phyloP scores from a whole-genome alignment of 108 stramenopile genomes.

The Phaeodactylum tricornutum region DNA sequence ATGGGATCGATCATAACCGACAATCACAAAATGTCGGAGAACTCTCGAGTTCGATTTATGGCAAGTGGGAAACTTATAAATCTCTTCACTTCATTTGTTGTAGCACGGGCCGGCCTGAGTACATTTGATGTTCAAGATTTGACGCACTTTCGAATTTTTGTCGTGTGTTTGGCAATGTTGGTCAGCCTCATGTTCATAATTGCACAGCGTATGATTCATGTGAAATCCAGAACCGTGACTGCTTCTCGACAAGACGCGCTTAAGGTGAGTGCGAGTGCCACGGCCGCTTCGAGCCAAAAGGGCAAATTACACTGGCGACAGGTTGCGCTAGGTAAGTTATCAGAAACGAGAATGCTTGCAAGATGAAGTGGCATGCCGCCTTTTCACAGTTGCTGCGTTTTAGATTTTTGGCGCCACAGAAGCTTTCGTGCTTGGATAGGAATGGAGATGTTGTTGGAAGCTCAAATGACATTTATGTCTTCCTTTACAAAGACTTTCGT shows the following conservation, averaged over 20 bases:
- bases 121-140: conserved; percentile 19
- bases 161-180: conserved; percentile 5
- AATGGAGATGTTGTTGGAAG: conserved; percentile 29
- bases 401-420: conserved; percentile 12
- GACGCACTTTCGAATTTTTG: conserved; percentile 12
- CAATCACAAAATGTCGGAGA: conserved; percentile 19
- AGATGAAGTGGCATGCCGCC: too few relatives aligned
- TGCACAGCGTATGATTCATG: conserved; percentile 11
- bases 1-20: conserved; percentile 19
- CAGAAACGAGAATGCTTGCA: too few relatives aligned
- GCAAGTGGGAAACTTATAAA: conserved; percentile 16
- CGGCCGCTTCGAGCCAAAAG: too few relatives aligned
- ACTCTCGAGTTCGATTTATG: conserved; percentile 15
- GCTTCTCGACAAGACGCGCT: too few relatives aligned
- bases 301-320: conserved; percentile 7
- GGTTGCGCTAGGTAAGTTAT: too few relatives aligned
- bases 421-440: conserved; percentile 23
- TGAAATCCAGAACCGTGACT: background rate
- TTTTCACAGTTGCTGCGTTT: too few relatives aligned
- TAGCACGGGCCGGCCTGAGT: conserved; percentile 13
- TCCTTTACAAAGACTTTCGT: conserved; percentile 24
- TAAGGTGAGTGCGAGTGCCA: too few relatives aligned
- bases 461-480: conserved; percentile 13
- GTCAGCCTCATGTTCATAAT: conserved; percentile 8
- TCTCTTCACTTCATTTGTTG: conserved; percentile 14